These are phyloP conservation scores for Castanea sativa DNA, from an alignment of 306 rosid species.

Conservation along the genomic window DNA sequence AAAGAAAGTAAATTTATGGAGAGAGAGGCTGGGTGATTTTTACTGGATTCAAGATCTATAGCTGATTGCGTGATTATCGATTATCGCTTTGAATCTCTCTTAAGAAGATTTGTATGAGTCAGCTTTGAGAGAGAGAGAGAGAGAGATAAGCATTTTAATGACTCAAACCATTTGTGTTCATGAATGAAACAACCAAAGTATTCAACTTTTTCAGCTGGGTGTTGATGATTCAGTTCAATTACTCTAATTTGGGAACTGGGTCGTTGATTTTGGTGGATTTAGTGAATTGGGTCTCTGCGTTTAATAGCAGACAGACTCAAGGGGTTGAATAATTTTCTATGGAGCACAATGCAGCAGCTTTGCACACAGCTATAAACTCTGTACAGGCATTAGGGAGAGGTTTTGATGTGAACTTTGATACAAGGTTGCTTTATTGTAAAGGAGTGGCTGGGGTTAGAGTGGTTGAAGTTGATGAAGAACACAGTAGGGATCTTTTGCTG, in stretches of 20 bases:
- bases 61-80: conserved; percentile 8
- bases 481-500: conserved; percentile 50
- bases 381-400: conserved; percentile 92
- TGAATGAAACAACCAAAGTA: conserved; percentile 13
- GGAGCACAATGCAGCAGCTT: conserved; percentile 79
- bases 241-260: conserved; percentile 17
- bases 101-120: conserved; percentile 20
- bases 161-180: background rate
- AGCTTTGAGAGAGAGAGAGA: conserved; percentile 10
- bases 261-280: conserved; percentile 9
- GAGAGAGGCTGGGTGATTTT: conserved; percentile 19
- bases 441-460: conserved; percentile 76
- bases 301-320: background rate
- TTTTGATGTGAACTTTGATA: conserved; percentile 85
- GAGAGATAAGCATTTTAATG: conserved; percentile 22
- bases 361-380: conserved; percentile 82
- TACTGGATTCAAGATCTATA: conserved; percentile 40
- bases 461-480: conserved; percentile 61
- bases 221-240: conserved; percentile 26
- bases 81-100: conserved; percentile 21
- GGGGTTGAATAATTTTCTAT: conserved; percentile 17
- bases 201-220: conserved; percentile 31
- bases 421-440: conserved; percentile 88
- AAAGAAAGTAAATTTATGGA: background rate
- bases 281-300: conserved; percentile 23